Percentiles rank a stretch among this genome's conserved stretches.
Evolutionary conservation across 805 yeast genomes (phyloP).

Genomic region (Barnettozyma pratensis): DNA sequence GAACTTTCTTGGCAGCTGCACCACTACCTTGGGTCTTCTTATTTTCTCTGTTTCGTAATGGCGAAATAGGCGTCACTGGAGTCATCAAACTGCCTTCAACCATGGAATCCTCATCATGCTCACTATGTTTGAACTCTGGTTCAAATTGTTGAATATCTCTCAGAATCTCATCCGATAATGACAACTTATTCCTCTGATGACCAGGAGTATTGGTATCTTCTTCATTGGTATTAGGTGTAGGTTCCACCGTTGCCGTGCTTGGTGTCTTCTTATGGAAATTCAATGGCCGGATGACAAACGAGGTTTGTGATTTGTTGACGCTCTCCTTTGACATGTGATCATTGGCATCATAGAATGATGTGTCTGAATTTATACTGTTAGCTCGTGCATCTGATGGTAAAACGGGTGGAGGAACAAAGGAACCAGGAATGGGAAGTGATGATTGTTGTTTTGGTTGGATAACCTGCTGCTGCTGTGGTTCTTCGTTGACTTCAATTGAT

Average conservation of each 20-base stretch:
- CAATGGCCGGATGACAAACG: conserved; percentile 16
- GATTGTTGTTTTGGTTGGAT: neutral
- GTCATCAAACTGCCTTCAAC: conserved; percentile 3
- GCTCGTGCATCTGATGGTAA: neutral
- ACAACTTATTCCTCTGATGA: conserved; percentile 19
- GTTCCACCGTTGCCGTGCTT: conserved; percentile 13
- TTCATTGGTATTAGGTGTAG: conserved; percentile 1
- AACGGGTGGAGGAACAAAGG: neutral
- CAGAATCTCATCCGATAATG: conserved; percentile 25
- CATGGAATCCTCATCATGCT: neutral
- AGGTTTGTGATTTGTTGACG: conserved; percentile 1
- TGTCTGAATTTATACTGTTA: conserved; percentile 1
- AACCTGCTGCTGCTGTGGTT: neutral
- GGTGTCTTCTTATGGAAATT: conserved; percentile 19
- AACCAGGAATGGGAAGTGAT: neutral
- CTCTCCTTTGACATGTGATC: neutral
- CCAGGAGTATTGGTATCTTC: neutral
- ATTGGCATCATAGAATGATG: conserved; percentile 6
- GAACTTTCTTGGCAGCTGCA: neutral
- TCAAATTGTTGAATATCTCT: conserved; percentile 24
- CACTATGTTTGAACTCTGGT: neutral
- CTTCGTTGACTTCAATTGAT: no score
- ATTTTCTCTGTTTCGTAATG: neutral
- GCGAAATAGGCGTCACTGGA: conserved; percentile 19
- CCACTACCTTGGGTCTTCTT: neutral